Conservation (phyloP, 805 yeast species). For the Hanseniaspora clermontiae region DNA sequence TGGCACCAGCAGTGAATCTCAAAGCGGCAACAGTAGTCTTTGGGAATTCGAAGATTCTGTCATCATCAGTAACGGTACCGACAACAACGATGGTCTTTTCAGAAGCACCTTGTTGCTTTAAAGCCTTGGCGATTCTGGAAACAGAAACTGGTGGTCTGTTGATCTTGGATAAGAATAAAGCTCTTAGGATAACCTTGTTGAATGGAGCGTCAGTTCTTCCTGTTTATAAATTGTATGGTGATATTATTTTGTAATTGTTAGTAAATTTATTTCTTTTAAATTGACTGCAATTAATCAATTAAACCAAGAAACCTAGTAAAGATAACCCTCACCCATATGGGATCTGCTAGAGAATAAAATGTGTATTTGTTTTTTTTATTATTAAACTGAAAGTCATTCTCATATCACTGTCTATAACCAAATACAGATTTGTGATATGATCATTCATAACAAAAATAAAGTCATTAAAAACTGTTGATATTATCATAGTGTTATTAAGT, state of each 20-base stretch:
- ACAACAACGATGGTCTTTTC: constrained; percentile 93
- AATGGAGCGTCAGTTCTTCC: constrained; percentile 99
- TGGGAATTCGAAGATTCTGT: constrained; percentile 88
- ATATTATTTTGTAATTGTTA: constrained; percentile 2
- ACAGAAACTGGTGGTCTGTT: constrained; percentile 99
- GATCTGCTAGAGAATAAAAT: no score
- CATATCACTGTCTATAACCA: not conserved
- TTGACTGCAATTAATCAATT: not conserved
- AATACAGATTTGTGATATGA: not conserved
- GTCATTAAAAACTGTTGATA: not conserved
- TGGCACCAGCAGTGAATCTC: constrained; percentile 98
- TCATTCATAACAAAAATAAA: not conserved
- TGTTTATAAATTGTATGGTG: constrained; percentile 21
- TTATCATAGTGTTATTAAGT: no score
- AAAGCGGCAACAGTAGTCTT: constrained; percentile 97
- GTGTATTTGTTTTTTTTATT: no score
- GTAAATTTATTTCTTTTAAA: not conserved
- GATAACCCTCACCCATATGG: not conserved
- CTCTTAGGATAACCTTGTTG: constrained; percentile 92
- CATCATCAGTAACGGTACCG: constrained; percentile 98
- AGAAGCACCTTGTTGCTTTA: constrained; percentile 71
- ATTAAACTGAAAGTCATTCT: not conserved
- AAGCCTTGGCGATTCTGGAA: constrained; percentile 76
- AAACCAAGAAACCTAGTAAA: not conserved
- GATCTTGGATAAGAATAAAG: constrained; percentile 92